phyloP scores from a whole-genome alignment of 164 flowering plant species.

The Macadamia integrifolia region DNA sequence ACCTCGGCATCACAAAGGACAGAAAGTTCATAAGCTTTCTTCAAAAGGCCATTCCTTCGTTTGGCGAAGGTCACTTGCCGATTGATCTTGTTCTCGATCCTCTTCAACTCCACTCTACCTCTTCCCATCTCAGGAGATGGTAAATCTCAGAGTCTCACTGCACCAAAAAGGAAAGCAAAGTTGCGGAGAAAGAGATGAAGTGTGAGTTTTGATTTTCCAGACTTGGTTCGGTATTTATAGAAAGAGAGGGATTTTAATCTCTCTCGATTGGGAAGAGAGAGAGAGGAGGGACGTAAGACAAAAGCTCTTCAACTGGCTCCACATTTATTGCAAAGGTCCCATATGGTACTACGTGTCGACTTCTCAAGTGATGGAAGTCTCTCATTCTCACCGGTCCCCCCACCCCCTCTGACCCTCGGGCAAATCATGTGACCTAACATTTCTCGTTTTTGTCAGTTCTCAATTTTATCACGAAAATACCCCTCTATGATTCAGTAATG shows the following conservation, averaged over 20 bases:
- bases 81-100: constrained; percentile 93
- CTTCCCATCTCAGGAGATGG: constrained; percentile 52
- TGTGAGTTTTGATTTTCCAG: not conserved
- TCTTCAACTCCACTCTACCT: constrained; percentile 88
- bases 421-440: constrained; percentile 37
- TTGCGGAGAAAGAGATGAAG: not conserved
- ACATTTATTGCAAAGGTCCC: constrained; percentile 6
- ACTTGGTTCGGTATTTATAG: constrained; percentile 6
- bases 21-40: constrained; percentile 90
- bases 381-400: constrained; percentile 23
- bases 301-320: constrained; percentile 5
- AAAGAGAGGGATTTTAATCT: not conserved
- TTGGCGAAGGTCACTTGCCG: constrained; percentile 86
- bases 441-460: not conserved
- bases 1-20: constrained; percentile 86
- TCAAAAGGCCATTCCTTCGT: constrained; percentile 81
- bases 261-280: no score
- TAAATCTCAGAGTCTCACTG: not conserved
- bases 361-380: constrained; percentile 12
- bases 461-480: not conserved
- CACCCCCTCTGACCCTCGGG: constrained; percentile 10
- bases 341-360: constrained; percentile 26
- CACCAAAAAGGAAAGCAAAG: not conserved
- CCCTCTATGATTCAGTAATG: not conserved
- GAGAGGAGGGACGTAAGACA: not conserved